These are phyloP conservation scores for Tardiomyces digboiensis DNA, from an alignment of 1,139 yeast species.

Conservation along the genomic window DNA sequence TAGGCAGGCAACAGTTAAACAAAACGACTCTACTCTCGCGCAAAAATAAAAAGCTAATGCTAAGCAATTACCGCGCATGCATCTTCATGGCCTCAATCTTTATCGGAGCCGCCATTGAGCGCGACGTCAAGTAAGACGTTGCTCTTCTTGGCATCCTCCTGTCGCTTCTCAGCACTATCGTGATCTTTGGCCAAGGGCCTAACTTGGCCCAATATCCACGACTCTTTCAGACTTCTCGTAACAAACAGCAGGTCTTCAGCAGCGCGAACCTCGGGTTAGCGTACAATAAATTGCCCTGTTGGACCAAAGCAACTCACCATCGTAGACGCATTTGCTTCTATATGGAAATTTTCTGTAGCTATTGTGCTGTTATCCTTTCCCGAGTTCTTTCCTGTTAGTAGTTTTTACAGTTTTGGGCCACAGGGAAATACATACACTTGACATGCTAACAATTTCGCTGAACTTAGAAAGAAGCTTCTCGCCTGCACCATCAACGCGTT, in stretches of 20 bases:
- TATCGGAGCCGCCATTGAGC: neutral
- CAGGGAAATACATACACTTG: slow-evolving; percentile 14
- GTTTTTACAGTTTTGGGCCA: too few relatives aligned
- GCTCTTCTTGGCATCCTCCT: neutral
- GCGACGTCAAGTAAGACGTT: neutral
- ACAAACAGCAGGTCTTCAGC: slow-evolving; percentile 31
- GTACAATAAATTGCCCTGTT: neutral
- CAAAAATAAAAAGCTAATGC: too few relatives aligned
- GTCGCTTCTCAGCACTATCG: neutral
- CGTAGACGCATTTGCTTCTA: slow-evolving; percentile 25
- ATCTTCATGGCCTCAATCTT: neutral
- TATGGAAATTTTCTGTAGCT: slow-evolving; percentile 25
- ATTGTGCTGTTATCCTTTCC: slow-evolving; percentile 20
- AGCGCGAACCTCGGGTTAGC: slow-evolving; percentile 19
- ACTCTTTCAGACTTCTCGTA: slow-evolving; percentile 31
- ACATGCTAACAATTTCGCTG: slow-evolving; percentile 19
- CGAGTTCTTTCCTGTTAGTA: neutral
- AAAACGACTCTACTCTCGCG: too few relatives aligned
- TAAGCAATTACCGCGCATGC: too few relatives aligned
- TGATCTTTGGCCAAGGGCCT: slow-evolving; percentile 8
- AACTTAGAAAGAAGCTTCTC: slow-evolving; percentile 20
- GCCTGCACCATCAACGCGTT: slow-evolving; percentile 21
- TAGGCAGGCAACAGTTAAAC: too few relatives aligned
- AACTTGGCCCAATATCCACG: slow-evolving; percentile 34
- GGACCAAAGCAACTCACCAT: slow-evolving; percentile 19